Evolutionary conservation across 306 rosid species (phyloP).

Genomic region (Gynostemma pentaphyllum): DNA sequence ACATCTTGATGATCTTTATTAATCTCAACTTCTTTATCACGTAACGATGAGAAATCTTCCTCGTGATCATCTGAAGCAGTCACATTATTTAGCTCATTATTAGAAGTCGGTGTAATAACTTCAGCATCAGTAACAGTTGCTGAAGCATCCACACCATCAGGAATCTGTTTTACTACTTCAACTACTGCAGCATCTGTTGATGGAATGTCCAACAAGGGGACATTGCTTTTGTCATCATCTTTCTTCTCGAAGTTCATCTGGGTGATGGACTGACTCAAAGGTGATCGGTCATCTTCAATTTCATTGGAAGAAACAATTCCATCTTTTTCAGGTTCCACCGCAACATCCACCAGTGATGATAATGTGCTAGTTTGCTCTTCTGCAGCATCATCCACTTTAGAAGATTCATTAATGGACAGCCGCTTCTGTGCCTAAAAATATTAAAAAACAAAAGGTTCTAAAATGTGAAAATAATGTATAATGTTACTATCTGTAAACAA

Average conservation of each 20-base stretch:
- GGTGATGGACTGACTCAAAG: conserved; percentile 18
- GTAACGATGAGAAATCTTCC: conserved; percentile 19
- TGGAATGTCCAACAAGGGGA: conserved; percentile 24
- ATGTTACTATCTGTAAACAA: background rate
- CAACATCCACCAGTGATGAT: conserved; percentile 20
- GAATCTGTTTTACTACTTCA: conserved; percentile 35
- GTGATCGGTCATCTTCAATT: conserved; percentile 31
- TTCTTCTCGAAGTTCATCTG: conserved; percentile 29
- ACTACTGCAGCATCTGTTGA: conserved; percentile 18
- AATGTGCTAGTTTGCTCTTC: conserved; percentile 30
- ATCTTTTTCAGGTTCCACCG: conserved; percentile 29
- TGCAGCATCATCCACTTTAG: conserved; percentile 19
- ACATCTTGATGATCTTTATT: conserved; percentile 25
- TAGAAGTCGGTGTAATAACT: conserved; percentile 27
- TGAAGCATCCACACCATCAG: conserved; percentile 23
- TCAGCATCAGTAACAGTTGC: conserved; percentile 24
- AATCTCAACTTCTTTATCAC: conserved; percentile 29
- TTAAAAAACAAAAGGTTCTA: conserved; percentile 9
- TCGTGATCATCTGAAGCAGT: conserved; percentile 32
- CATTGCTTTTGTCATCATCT: conserved; percentile 20
- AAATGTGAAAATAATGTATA: conserved; percentile 8
- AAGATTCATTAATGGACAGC: conserved; percentile 18
- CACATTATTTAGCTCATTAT: conserved; percentile 31
- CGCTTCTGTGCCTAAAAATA: conserved; percentile 44
- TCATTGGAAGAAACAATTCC: conserved; percentile 24